Evolutionary conservation across 2,329 filamentous ascomycete genomes (phyloP).

Genomic region (Trichoderma koningii): DNA sequence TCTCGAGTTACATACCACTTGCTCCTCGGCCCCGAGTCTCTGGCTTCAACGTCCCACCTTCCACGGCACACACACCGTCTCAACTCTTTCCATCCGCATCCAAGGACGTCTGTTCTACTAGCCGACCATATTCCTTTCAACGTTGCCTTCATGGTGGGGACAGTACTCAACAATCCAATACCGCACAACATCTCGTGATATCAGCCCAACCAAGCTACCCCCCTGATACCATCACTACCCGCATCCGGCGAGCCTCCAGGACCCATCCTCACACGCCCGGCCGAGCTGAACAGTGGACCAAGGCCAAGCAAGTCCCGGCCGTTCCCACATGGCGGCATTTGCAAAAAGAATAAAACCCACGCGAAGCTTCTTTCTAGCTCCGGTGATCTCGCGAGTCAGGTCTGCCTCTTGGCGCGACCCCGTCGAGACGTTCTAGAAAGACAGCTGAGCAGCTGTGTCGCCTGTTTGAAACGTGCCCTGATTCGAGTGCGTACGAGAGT

Average conservation of each 20-base stretch:
- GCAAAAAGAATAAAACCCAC: background rate
- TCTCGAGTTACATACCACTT: no score
- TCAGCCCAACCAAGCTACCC: background rate
- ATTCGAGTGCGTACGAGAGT: background rate
- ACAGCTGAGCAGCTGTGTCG: background rate
- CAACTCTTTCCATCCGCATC: background rate
- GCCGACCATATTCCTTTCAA: background rate
- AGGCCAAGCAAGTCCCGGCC: background rate
- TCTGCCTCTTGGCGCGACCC: background rate
- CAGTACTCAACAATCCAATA: no score
- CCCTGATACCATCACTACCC: no score
- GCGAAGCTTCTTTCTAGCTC: background rate
- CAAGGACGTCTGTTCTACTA: no score
- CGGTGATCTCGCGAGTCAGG: conserved; percentile 16
- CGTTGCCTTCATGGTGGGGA: background rate
- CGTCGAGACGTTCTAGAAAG: background rate
- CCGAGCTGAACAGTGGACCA: conserved; percentile 3
- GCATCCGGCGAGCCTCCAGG: no score
- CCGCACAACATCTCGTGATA: no score
- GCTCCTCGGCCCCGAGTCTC: background rate
- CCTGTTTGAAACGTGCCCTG: background rate
- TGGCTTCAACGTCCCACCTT: background rate
- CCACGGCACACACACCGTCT: background rate
- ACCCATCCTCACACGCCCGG: background rate
- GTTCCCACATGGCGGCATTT: background rate